A percentile compares a stretch with the other conserved stretches of the same genome.
phyloP scores from a whole-genome alignment of 2,329 filamentous ascomycete genomes.

The Chaetomiaceae sp. region DNA sequence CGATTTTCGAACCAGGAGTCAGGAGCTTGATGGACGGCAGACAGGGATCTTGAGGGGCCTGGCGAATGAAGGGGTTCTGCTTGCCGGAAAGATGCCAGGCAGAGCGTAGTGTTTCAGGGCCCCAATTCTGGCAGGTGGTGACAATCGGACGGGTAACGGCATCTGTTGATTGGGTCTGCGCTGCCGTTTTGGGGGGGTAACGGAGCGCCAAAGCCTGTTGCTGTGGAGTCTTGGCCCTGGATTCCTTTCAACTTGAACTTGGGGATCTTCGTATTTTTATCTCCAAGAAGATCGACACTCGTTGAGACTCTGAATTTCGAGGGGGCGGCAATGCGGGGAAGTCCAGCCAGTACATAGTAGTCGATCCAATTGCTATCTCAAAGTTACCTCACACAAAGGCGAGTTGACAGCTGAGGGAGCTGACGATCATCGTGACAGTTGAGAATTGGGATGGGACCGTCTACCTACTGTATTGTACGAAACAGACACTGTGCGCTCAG shows the following conservation, averaged over 20 bases:
- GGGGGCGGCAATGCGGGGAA: background rate
- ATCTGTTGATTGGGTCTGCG: slow-evolving; percentile 22
- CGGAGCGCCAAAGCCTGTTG: background rate
- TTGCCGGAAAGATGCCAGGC: slow-evolving; percentile 22
- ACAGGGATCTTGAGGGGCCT: slow-evolving; percentile 20
- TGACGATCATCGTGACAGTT: background rate
- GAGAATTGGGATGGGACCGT: no score
- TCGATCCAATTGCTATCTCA: background rate
- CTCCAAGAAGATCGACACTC: background rate
- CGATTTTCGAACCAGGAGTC: slow-evolving; percentile 24
- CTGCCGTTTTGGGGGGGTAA: background rate
- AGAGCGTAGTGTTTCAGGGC: slow-evolving; percentile 26
- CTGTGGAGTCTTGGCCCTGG: slow-evolving; percentile 2
- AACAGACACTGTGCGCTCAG: slow-evolving; percentile 16
- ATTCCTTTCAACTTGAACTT: background rate
- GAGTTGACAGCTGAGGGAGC: slow-evolving; percentile 1
- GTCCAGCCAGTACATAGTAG: background rate
- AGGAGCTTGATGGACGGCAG: slow-evolving; percentile 21
- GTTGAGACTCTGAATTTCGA: background rate
- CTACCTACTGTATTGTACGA: no score
- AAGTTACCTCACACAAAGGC: background rate
- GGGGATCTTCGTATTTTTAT: background rate
- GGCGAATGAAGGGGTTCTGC: slow-evolving; percentile 28
- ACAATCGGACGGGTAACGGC: slow-evolving; percentile 12
- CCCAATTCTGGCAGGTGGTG: slow-evolving; percentile 17